Evolutionary conservation across 2,329 filamentous ascomycete genomes (phyloP), one percentile per base, ranked within the genome.

Genomic region (Thermoascus crustaceus): DNA sequence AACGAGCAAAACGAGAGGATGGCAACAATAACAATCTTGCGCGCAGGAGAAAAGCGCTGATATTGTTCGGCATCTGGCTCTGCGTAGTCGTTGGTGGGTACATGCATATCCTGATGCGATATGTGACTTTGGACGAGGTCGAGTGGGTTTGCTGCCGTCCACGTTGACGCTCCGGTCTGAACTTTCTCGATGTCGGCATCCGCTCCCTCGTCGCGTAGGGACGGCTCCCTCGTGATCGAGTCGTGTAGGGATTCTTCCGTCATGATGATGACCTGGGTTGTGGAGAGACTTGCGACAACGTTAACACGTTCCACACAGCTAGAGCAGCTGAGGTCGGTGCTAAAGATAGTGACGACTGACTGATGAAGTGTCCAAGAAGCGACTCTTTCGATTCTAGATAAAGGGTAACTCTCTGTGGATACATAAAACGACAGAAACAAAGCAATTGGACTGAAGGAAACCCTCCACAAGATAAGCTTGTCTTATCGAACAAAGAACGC

Each of bases 1-100:
- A 89, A 85, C 17, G 80, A 77, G 60, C 82, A 86, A 52, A 80
- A 84, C 0, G 82, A 80, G 34, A 88, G 61, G 4, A 87, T 71
- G 7, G 67, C 64, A 10, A 86, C 79, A 34, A 89, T 82, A 41
- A 77, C 50, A 2, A 69, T 53, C 58, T 89, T 91, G 25, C 78
- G 73, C 10, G 64, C 61, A 3, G 61, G 58, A 0, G 78, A 71
- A 41, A 87, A 71, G 11, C 71, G 71, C 48, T 80, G 71, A 63
- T 87, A 89, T 41, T 75, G 61, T 29, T 71, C 69, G 22, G 73
- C 71, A 35, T 67, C 64, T 26, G 54, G 45, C 39, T 72, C 66
- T 5, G 43, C 41, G 43, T 58, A 64, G 21, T 60, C 54, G 11
- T 51, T 44, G 6, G 35, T 45, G 3, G 45, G 43, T 13, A 43